phyloP scores from a whole-genome alignment of 306 rosid species.

The Ormosia semicastrata region DNA sequence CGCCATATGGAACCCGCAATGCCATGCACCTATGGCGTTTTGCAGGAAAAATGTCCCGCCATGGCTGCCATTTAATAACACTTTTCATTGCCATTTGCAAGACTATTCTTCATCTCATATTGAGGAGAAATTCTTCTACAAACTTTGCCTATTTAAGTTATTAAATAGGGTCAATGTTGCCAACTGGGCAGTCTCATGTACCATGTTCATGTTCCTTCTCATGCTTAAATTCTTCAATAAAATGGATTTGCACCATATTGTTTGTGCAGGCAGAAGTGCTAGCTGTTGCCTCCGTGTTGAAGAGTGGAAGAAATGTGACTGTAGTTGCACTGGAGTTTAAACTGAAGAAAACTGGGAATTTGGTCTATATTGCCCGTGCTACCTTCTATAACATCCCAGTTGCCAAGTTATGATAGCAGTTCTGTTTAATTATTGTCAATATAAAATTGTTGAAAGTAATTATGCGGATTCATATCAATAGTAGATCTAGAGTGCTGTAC shows the following conservation, averaged over 20 bases:
- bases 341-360: conserved; percentile 42
- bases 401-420: conserved; percentile 45
- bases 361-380: conserved; percentile 55
- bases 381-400: conserved; percentile 58
- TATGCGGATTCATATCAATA: background rate
- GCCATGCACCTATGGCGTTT: too few relatives aligned
- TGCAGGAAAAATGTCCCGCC: too few relatives aligned
- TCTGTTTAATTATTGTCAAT: background rate
- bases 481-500: background rate
- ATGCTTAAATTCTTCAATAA: background rate
- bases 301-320: conserved; percentile 71
- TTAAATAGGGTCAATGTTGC: background rate
- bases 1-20: too few relatives aligned
- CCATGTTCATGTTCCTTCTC: background rate
- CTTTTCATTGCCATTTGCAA: background rate
- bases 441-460: background rate
- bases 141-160: background rate
- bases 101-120: background rate
- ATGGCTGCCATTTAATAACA: too few relatives aligned
- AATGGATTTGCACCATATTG: background rate
- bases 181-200: background rate
- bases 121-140: background rate
- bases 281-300: conserved; percentile 50
- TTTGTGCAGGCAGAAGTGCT: conserved; percentile 51
- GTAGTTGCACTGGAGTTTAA: conserved; percentile 56